Base-by-base conservation (phyloP, 2,329 filamentous ascomycete genomes). In the Cucurbitaria berberidis region DNA sequence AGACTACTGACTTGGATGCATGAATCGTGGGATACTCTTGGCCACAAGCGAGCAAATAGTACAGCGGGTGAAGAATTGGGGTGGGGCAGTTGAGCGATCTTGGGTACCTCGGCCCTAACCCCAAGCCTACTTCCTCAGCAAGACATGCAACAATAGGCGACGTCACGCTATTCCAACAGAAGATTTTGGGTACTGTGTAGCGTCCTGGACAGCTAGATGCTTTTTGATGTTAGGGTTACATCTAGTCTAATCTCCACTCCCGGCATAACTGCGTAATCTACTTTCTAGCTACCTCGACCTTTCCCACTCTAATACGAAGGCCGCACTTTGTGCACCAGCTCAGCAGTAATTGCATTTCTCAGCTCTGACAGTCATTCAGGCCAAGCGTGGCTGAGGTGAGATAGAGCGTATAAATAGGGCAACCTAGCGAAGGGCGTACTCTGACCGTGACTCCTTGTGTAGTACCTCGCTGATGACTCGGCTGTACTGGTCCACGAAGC, bases 401-500 rank as follows among this genome's bases (percentile, higher is more conserved):
- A 34, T 8, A 3, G 13, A n/a, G 16, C 13, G 13, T 15, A 15
- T 10, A 11, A 30, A 30, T 10, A 10, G 27, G 27, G 6, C 27
- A 30, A n/a, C n/a, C n/a, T n/a, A n/a, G n/a, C n/a, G n/a, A n/a
- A n/a, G n/a, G n/a, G n/a, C n/a, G n/a, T n/a, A n/a, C n/a, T n/a
- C n/a, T n/a, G n/a, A n/a, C n/a, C n/a, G n/a, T n/a, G n/a, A n/a
- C n/a, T n/a, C n/a, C n/a, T 74, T 6, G 58, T 49, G 9, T 62
- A 60, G 13, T 66, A 64, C 15, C 71, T 78, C 67, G 65, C 57
- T 26, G 51, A 41, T 67, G 74, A 42, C 73, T 78, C 74, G 7
- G 76, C 77, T 46, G 36, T 81, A 4, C 58, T 82, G 15, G 70
- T 82, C 32, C 74, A 77, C 29, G 79, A 81, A 38, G 73, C 74